Conservation (phyloP, 2,329 filamentous ascomycete genomes). For the Fusarium fracticaudum region DNA sequence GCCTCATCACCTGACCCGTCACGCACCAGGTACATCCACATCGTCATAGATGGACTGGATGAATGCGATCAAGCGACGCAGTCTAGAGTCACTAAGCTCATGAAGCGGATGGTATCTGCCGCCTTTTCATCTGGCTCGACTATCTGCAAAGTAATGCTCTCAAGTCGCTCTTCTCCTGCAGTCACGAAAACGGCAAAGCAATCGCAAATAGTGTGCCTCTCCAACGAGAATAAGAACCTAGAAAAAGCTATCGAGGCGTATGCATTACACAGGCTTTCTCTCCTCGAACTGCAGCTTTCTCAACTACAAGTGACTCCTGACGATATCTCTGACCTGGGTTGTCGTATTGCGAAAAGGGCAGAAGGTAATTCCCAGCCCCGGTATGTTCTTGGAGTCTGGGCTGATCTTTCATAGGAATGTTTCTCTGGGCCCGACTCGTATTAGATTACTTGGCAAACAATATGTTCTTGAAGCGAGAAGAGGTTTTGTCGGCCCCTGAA, state of each 20-base stretch:
- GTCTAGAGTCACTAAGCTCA: neutral
- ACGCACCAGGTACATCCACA: neutral
- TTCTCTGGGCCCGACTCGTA: neutral
- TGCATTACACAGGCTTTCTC: neutral
- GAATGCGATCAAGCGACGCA: neutral
- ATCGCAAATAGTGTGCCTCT: neutral
- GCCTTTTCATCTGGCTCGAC: neutral
- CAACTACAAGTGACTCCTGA: neutral
- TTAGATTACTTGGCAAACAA: neutral
- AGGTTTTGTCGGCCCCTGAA: neutral
- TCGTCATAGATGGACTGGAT: neutral
- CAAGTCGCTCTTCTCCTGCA: neutral
- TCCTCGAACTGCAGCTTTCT: neutral
- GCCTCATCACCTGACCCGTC: neutral
- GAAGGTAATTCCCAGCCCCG: neutral
- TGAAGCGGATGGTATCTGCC: neutral
- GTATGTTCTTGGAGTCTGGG: neutral
- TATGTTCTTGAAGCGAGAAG: neutral
- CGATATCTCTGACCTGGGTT: neutral
- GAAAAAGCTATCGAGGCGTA: neutral
- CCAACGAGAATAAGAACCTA: neutral
- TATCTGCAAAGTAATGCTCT: neutral
- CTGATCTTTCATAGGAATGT: neutral
- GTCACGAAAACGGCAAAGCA: neutral
- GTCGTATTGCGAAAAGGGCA: neutral